Percentiles rank a stretch among this genome's conserved stretches.
phyloP scores from a whole-genome alignment of 305 asterid species.

The Fraxinus dipetala region DNA sequence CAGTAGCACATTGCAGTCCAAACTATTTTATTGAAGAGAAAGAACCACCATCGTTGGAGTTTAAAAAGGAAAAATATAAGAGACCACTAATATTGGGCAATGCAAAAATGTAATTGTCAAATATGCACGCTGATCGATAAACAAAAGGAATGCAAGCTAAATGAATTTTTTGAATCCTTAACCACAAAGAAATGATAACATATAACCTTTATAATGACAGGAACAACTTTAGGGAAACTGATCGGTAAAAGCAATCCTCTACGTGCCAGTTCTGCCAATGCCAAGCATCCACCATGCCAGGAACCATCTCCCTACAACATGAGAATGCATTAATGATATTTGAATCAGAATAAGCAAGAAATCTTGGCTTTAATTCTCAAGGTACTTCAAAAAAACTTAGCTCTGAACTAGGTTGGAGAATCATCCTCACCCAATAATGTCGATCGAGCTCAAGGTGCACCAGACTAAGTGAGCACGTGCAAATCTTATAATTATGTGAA shows the following conservation, averaged over 20 bases:
- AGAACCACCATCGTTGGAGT: slow-evolving; percentile 14
- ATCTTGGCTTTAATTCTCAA: slow-evolving; percentile 9
- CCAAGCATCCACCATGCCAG: slow-evolving; percentile 99
- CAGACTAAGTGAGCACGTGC: neutral
- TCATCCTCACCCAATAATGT: neutral
- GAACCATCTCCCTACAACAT: slow-evolving; percentile 90
- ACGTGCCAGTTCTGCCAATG: slow-evolving; percentile 96
- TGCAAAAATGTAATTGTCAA: slow-evolving; percentile 13
- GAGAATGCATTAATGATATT: slow-evolving; percentile 23
- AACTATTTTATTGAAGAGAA: slow-evolving; percentile 14
- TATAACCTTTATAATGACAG: slow-evolving; percentile 77
- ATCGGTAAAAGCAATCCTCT: slow-evolving; percentile 88
- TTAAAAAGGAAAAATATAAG: neutral
- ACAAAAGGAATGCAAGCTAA: slow-evolving; percentile 3
- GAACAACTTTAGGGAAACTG: slow-evolving; percentile 85
- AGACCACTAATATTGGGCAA: slow-evolving; percentile 5
- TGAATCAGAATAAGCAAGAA: slow-evolving; percentile 18
- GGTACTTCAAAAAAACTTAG: neutral
- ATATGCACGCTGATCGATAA: neutral
- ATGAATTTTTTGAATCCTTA: slow-evolving; percentile 7
- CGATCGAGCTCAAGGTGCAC: neutral
- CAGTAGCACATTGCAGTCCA: neutral
- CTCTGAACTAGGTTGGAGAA: neutral
- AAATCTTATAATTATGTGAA: neutral
- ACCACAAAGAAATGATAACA: slow-evolving; percentile 19